These are phyloP conservation scores for Apiospora hydei DNA, from an alignment of 2,329 filamentous ascomycete species.

Conservation along the genomic window DNA sequence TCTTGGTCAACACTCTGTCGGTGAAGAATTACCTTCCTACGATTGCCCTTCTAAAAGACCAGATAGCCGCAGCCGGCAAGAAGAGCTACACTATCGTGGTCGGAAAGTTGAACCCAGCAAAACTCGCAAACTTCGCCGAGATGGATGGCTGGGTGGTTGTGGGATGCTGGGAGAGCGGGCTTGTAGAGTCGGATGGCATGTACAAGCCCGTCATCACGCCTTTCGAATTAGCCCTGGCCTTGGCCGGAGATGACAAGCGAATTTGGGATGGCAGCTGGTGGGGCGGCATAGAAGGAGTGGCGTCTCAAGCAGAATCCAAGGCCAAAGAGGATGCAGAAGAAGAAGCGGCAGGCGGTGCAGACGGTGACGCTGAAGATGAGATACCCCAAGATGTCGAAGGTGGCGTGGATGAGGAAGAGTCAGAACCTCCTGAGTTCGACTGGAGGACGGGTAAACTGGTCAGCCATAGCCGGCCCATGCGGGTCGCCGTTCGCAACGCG, in stretches of 20 bases:
- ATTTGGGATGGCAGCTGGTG: conserved; percentile 91
- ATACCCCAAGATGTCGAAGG: conserved; percentile 45
- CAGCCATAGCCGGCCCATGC: conserved; percentile 79
- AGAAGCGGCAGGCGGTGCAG: not conserved
- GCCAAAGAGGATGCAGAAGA: conserved; percentile 29
- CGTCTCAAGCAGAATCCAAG: conserved; percentile 46
- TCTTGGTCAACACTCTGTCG: conserved; percentile 93
- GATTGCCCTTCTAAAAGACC: conserved; percentile 73
- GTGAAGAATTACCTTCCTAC: conserved; percentile 89
- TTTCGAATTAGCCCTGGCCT: conserved; percentile 83
- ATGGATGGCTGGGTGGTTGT: conserved; percentile 97
- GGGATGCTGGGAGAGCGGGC: conserved; percentile 95
- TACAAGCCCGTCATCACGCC: conserved; percentile 93
- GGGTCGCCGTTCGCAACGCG: conserved; percentile 48
- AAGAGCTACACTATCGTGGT: conserved; percentile 97
- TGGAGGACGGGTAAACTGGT: conserved; percentile 86
- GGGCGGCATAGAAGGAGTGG: conserved; percentile 79
- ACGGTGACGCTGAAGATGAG: not conserved
- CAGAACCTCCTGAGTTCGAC: conserved; percentile 89
- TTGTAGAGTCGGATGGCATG: conserved; percentile 89
- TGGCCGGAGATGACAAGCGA: conserved; percentile 77
- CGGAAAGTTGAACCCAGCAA: conserved; percentile 93
- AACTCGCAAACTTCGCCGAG: conserved; percentile 95
- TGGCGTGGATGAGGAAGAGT: conserved; percentile 69
- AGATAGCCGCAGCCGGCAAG: conserved; percentile 83